Evolutionary conservation across 148 eudicot species (phyloP).

Genomic region (Vaccinium corymbosum): DNA sequence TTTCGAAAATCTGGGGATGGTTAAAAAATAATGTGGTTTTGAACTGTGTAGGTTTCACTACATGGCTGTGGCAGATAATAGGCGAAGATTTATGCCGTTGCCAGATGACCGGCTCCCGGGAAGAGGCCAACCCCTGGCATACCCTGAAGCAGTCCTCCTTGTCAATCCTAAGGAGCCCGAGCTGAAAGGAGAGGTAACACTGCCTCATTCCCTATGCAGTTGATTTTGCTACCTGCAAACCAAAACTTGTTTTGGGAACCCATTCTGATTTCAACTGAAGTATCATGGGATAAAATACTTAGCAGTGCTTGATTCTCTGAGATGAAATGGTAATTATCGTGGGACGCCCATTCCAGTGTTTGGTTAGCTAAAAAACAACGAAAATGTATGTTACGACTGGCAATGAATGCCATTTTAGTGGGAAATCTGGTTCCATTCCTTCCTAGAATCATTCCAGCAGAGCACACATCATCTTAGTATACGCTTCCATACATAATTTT

Average conservation of each 20-base stretch:
- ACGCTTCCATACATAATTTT: not conserved
- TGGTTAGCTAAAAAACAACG: not conserved
- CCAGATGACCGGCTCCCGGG: slow-evolving; percentile 66
- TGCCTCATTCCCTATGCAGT: not conserved
- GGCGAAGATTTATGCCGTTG: slow-evolving; percentile 72
- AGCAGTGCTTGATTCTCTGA: not conserved
- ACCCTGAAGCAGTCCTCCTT: slow-evolving; percentile 80
- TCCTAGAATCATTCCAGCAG: not conserved
- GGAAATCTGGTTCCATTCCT: not conserved
- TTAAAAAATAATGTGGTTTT: not conserved
- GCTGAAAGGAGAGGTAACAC: slow-evolving; percentile 42
- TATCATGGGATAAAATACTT: not conserved
- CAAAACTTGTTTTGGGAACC: not conserved
- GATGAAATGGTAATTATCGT: not conserved
- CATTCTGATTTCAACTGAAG: not conserved
- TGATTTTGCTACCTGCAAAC: not conserved
- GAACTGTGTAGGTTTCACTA: slow-evolving; percentile 54
- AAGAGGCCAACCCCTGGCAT: slow-evolving; percentile 58
- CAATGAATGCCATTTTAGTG: not conserved
- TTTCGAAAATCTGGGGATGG: not conserved
- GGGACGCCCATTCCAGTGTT: not conserved
- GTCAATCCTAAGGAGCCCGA: slow-evolving; percentile 46
- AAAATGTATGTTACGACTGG: not conserved
- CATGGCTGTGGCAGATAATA: slow-evolving; percentile 74
- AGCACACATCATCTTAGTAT: not conserved